Conservation (phyloP, 2,329 filamentous ascomycete genomes). For the Aspergillus oerlinghausenensis region DNA sequence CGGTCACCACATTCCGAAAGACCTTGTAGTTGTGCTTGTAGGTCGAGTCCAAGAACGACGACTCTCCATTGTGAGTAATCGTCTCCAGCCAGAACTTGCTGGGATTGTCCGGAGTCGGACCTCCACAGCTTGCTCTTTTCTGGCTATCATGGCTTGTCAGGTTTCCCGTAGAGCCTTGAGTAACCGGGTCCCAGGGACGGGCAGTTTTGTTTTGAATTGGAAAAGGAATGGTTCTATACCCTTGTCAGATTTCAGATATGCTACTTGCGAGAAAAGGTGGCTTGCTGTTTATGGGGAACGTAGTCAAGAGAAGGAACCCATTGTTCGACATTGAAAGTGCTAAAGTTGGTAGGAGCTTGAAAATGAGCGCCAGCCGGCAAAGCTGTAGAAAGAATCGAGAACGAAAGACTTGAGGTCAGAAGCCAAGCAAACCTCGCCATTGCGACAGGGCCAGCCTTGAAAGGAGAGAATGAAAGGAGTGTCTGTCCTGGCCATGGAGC, state of each 20-base stretch:
- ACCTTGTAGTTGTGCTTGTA: conserved; percentile 29
- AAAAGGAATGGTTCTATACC: conserved; percentile 16
- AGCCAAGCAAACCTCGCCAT: too few species aligned
- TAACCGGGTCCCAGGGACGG: conserved; percentile 14
- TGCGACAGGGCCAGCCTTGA: too few species aligned
- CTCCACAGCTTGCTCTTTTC: neutral
- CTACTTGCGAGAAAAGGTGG: neutral
- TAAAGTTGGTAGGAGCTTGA: too few species aligned
- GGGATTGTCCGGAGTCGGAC: conserved; percentile 3
- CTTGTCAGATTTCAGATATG: neutral
- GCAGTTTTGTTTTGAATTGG: conserved; percentile 13
- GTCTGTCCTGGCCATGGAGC: too few species aligned
- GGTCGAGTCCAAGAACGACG: conserved; percentile 20
- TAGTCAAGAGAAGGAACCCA: neutral
- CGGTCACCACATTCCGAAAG: conserved; percentile 33
- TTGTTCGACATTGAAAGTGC: too few species aligned
- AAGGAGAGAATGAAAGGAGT: too few species aligned
- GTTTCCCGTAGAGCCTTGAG: conserved; percentile 4
- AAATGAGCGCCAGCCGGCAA: too few species aligned
- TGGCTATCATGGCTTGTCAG: neutral
- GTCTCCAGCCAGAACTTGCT: conserved; percentile 25
- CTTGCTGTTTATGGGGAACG: neutral
- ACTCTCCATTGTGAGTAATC: conserved; percentile 25
- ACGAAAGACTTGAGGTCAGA: too few species aligned
- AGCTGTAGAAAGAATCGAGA: too few species aligned